Conservation (phyloP, 73 alveolate species). For the Paramecium caudatum region DNA sequence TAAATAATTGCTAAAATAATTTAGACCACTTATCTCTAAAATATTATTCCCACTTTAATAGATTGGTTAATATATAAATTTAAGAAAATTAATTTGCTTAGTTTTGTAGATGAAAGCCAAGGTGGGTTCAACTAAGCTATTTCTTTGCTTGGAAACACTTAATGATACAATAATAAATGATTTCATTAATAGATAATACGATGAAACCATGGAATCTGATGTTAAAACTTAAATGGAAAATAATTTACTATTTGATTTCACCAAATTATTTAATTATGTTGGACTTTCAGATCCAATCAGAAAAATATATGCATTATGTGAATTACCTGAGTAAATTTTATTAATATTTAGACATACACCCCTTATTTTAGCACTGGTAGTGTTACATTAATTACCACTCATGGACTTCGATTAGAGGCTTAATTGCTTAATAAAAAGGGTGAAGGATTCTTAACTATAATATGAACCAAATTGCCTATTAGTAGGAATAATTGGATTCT, state of each 20-base stretch:
- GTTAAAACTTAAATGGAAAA: constrained; percentile 62
- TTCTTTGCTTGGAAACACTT: constrained; percentile 60
- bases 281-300: constrained; percentile 73
- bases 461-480: constrained; percentile 73
- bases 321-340: constrained; percentile 59
- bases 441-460: neutral
- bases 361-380: constrained; percentile 34
- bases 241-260: constrained; percentile 54
- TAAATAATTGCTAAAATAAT: neutral
- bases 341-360: constrained; percentile 27
- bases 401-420: constrained; percentile 65
- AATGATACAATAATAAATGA: constrained; percentile 68
- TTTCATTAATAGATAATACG: constrained; percentile 61
- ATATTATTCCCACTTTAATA: constrained; percentile 18
- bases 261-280: constrained; percentile 66
- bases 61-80: constrained; percentile 63
- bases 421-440: constrained; percentile 31
- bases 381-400: constrained; percentile 1
- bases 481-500: constrained; percentile 52
- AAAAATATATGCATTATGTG: constrained; percentile 53
- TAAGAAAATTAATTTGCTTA: constrained; percentile 69
- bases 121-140: constrained; percentile 73
- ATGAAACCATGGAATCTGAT: constrained; percentile 56
- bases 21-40: constrained; percentile 11
- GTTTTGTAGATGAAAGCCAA: constrained; percentile 64